Evolutionary conservation across 306 rosid genomes (phyloP).

Genomic region (Prunus mume): DNA sequence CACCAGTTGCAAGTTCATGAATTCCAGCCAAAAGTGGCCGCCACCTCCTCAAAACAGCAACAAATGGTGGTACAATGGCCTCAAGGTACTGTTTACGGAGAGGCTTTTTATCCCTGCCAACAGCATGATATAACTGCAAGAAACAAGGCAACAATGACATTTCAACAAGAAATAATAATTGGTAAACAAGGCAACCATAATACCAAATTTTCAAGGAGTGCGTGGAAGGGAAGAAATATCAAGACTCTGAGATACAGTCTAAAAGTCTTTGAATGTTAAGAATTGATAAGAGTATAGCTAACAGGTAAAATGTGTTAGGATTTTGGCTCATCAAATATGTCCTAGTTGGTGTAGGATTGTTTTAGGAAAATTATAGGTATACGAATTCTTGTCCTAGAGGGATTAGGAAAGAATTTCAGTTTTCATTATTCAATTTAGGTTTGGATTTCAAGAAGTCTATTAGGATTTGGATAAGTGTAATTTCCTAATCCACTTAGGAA

Average conservation of each 20-base stretch:
- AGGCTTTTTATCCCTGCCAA: constrained; percentile 70
- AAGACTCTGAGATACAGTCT: neutral
- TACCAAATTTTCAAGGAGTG: neutral
- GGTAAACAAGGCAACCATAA: constrained; percentile 15
- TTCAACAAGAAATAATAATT: constrained; percentile 2
- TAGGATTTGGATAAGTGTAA: no score
- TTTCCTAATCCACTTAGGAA: no score
- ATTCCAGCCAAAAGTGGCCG: constrained; percentile 89
- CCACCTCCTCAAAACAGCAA: constrained; percentile 96
- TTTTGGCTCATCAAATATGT: no score
- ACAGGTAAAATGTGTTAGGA: neutral
- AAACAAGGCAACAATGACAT: constrained; percentile 15
- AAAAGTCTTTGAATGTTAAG: neutral
- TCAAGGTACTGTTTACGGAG: constrained; percentile 86
- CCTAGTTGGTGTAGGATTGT: no score
- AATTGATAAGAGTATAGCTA: neutral
- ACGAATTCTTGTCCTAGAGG: no score
- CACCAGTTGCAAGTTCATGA: constrained; percentile 92
- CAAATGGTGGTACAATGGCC: constrained; percentile 84
- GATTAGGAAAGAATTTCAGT: no score
- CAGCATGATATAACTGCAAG: constrained; percentile 83
- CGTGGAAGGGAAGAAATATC: constrained; percentile 14
- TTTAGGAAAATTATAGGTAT: no score
- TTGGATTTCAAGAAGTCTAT: no score
- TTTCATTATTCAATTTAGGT: no score